Conservation (phyloP, 2,329 filamentous ascomycete genomes). For the Penicillium sp. region DNA sequence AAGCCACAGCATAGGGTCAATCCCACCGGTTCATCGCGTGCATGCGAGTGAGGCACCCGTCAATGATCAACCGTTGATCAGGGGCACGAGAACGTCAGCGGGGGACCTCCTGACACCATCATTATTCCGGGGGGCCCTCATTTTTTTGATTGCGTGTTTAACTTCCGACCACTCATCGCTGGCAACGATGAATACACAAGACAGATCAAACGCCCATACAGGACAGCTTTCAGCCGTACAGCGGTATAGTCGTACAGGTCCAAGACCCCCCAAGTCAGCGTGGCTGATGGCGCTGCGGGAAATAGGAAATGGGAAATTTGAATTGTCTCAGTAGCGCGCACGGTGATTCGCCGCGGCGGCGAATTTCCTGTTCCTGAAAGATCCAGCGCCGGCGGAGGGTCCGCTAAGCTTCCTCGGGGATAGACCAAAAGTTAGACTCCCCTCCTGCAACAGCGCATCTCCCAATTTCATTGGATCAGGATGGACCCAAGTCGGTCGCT, state of each 20-base stretch:
- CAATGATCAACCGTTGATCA: conserved; percentile 28
- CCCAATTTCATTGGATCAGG: background rate
- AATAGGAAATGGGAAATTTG: conserved; percentile 21
- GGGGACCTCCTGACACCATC: background rate
- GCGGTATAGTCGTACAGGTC: background rate
- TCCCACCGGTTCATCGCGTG: conserved; percentile 24
- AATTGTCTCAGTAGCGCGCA: conserved; percentile 15
- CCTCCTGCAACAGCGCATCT: background rate
- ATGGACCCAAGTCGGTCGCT: background rate
- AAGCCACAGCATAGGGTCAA: conserved; percentile 14
- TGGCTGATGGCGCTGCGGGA: background rate
- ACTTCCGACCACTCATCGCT: background rate
- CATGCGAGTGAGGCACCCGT: background rate
- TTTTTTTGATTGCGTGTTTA: conserved; percentile 6
- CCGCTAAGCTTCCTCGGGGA: background rate
- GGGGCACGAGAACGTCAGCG: conserved; percentile 9
- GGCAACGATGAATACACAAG: background rate
- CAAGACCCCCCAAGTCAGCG: background rate
- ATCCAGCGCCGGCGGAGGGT: background rate
- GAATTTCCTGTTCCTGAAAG: conserved; percentile 16
- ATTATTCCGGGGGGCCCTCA: background rate
- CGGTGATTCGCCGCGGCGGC: conserved; percentile 5
- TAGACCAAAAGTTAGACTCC: background rate
- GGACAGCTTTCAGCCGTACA: too few relatives aligned
- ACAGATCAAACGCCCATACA: background rate